Evolutionary conservation across 306 rosid species (phyloP).

Genomic region (Aeschynomene evenia): DNA sequence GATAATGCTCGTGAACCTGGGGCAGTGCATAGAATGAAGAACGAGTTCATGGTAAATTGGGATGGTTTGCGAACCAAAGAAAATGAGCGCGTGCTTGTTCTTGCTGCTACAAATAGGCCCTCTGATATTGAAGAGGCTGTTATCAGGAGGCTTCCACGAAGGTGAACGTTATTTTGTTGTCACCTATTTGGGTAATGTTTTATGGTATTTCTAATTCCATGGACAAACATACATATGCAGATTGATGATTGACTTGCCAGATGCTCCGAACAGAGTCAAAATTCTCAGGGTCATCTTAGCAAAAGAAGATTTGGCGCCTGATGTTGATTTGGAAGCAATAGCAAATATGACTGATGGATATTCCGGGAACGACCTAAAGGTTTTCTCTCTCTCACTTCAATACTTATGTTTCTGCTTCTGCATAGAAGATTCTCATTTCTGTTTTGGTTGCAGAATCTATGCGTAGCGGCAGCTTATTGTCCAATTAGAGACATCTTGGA

Average conservation of each 20-base stretch:
- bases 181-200: neutral
- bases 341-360: constrained; percentile 94
- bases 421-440: constrained; percentile 21
- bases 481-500: constrained; percentile 90
- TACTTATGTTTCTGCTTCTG: neutral
- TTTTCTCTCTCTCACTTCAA: constrained; percentile 25
- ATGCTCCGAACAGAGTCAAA: constrained; percentile 74
- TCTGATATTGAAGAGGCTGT: constrained; percentile 99
- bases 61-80: constrained; percentile 97
- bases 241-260: constrained; percentile 96
- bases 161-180: constrained; percentile 46
- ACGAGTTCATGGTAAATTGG: constrained; percentile 99
- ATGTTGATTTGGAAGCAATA: constrained; percentile 69
- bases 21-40: constrained; percentile 98
- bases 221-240: constrained; percentile 55
- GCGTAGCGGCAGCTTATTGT: constrained; percentile 87
- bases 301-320: constrained; percentile 79
- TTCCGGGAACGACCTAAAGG: constrained; percentile 98
- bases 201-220: neutral
- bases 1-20: constrained; percentile 96
- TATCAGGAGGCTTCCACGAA: constrained; percentile 94
- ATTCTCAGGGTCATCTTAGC: constrained; percentile 79
- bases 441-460: constrained; percentile 72
- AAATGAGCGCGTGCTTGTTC: constrained; percentile 89
- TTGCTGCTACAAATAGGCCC: constrained; percentile 96